These are phyloP conservation scores for Globisporangium echinulatum DNA, from an alignment of 352 stramenopile genomes.

Conservation along the genomic window DNA sequence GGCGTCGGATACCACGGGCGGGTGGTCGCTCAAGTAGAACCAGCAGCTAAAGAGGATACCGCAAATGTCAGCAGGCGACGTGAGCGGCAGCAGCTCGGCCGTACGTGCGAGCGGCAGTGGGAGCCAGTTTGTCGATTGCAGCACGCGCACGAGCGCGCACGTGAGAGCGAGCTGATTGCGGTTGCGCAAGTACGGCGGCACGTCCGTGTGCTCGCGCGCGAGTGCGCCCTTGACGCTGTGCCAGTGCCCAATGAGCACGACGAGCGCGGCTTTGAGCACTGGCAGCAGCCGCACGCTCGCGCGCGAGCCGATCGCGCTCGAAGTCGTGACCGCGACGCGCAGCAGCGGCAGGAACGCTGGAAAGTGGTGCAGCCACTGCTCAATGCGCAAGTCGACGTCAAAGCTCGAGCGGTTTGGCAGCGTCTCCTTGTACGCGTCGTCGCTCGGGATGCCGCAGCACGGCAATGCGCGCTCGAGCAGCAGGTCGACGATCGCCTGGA, in stretches of 20 bases:
- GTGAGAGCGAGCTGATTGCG: constrained; percentile 60
- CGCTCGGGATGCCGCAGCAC: constrained; percentile 67
- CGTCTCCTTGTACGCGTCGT: constrained; percentile 80
- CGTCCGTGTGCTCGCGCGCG: constrained; percentile 55
- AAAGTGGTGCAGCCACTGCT: constrained; percentile 84
- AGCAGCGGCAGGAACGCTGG: constrained; percentile 62
- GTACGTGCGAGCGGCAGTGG: constrained; percentile 41
- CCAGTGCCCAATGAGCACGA: constrained; percentile 76
- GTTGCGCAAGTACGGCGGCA: constrained; percentile 80
- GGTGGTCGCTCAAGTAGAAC: constrained; percentile 78
- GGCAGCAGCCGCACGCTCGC: constrained; percentile 56
- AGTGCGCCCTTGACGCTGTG: constrained; percentile 76
- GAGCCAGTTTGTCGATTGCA: constrained; percentile 55
- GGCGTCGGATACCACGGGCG: constrained; percentile 11
- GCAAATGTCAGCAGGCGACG: constrained; percentile 62
- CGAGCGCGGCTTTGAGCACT: constrained; percentile 65
- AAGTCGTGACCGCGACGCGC: constrained; percentile 32
- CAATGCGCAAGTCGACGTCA: constrained; percentile 70
- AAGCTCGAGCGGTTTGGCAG: constrained; percentile 79
- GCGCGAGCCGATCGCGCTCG: constrained; percentile 26
- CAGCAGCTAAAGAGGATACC: constrained; percentile 78
- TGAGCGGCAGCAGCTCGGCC: constrained; percentile 59
- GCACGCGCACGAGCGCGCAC: constrained; percentile 54
- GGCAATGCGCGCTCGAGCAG: constrained; percentile 69
- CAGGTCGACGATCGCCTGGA: constrained; percentile 59